Evolutionary conservation across 1,284 basidiomycete genomes (phyloP), one percentile per base, ranked within the genome.

Genomic region (Singerocomus rubriflavus): DNA sequence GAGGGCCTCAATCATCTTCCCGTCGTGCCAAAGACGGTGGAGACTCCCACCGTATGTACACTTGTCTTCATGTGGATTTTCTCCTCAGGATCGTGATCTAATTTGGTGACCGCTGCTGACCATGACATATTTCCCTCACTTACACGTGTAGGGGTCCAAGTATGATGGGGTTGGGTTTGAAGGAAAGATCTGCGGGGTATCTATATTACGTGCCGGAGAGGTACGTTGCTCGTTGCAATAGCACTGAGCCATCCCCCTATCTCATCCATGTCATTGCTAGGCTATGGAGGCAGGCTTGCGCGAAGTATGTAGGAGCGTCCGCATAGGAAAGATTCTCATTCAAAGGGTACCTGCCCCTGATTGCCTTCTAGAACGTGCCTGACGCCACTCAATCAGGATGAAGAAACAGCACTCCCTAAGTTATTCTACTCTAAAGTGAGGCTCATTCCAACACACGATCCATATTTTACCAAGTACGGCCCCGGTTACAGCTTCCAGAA

Each of bases 1-100:
- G 88, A 88, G 75, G 91, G 95, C n/a, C 74, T 98, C 52, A 98
- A 99, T 71, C 93, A 98, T 70, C 78, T 99, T 8, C 96, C 96
- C 1, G 93, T 98, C 27, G 72, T 94, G 13, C 82, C 88, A 34
- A 90, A 91, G 74, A 86, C 82, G 4, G 82, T 92, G 17, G 76
- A 84, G 65, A 92, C 90, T 0, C 89, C 89, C 2, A 92, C 88
- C 17, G 88, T 80, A 59, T 68, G 73, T 70, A 6, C 6, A 25
- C 30, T 42, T 17, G n/a, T 32, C 14, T 31, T 37, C 14, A 17
- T 32, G 4, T 36, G 5, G 14, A n/a, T 13, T 12, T 31, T 17
- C 14, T n/a, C n/a, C n/a, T n/a, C 13, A 13, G 33, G 37, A 35
- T 40, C n/a, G 36, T 29, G 3, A n/a, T 14, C 12, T 44, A 13